Percentiles rank a stretch among this genome's conserved stretches.
These are phyloP conservation scores for Themeda triandra DNA, from an alignment of 176 grass and related monocot genomes.

Conservation along the genomic window DNA sequence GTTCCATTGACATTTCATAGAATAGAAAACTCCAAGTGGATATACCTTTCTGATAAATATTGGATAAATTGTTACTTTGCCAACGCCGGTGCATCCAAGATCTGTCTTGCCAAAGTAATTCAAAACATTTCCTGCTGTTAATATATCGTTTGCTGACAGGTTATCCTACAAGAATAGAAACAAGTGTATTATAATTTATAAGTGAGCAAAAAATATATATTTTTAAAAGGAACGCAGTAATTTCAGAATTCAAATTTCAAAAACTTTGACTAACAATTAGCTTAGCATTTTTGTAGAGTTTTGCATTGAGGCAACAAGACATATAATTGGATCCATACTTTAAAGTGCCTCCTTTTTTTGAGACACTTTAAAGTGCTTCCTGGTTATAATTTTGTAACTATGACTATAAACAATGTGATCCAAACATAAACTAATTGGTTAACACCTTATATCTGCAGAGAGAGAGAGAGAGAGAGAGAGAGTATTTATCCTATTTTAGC, in stretches of 20 bases:
- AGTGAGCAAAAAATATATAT: background rate
- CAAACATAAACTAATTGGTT: background rate
- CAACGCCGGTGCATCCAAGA: slow-evolving; percentile 57
- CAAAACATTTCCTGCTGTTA: slow-evolving; percentile 70
- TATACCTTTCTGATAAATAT: slow-evolving; percentile 65
- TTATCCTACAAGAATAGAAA: slow-evolving; percentile 62
- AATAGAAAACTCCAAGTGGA: background rate
- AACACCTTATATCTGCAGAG: background rate
- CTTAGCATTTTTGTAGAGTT: background rate
- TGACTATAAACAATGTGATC: background rate
- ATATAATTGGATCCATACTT: background rate
- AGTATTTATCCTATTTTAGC: background rate
- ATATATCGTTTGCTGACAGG: slow-evolving; percentile 65
- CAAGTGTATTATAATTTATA: background rate
- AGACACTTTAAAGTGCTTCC: too few relatives aligned
- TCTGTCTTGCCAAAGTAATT: slow-evolving; percentile 94
- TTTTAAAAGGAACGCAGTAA: background rate
- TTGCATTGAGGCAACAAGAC: background rate
- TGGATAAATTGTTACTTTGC: slow-evolving; percentile 59
- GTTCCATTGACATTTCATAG: background rate
- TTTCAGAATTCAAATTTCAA: background rate
- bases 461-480: background rate
- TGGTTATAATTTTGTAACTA: too few relatives aligned
- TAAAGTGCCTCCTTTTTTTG: too few relatives aligned
- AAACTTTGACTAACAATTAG: background rate